Conservation (phyloP, 1,284 basidiomycete genomes). For the Microbotryomycetes sp. region DNA sequence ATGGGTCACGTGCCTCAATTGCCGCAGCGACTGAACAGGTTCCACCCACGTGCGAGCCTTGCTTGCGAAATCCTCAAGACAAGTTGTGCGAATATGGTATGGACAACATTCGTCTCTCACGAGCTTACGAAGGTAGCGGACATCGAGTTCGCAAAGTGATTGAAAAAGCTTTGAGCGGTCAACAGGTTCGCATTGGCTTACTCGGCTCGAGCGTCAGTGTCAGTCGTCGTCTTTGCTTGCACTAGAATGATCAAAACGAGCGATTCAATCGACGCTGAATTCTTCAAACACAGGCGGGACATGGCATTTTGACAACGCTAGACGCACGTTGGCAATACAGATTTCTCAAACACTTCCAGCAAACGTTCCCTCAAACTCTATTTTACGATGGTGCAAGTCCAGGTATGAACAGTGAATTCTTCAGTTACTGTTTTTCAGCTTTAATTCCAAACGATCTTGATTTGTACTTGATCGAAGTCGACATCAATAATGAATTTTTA, state of each 20-base stretch:
- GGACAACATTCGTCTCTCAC: conserved; percentile 23
- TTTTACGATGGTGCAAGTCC: conserved; percentile 13
- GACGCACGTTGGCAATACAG: neutral
- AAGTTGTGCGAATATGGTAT: conserved; percentile 28
- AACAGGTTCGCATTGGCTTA: conserved; percentile 23
- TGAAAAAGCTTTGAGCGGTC: conserved; percentile 27
- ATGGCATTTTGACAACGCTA: neutral
- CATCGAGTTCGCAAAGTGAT: conserved; percentile 25
- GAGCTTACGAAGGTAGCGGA: conserved; percentile 31
- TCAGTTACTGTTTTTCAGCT: conserved; percentile 20
- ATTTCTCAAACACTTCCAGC: neutral
- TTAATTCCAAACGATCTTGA: conserved; percentile 18
- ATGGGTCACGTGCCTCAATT: too few species aligned
- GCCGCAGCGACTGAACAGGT: neutral
- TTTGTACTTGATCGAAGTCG: conserved; percentile 23
- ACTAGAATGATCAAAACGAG: neutral
- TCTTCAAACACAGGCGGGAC: neutral
- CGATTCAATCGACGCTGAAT: neutral
- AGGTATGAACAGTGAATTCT: conserved; percentile 22
- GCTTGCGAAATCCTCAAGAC: conserved; percentile 8
- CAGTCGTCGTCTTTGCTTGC: neutral
- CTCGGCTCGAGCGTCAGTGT: conserved; percentile 31
- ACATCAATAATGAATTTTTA: conserved; percentile 9
- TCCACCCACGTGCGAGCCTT: conserved; percentile 3
- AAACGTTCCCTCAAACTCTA: neutral